A percentile compares a stretch with the other conserved stretches of the same genome.
phyloP scores from a whole-genome alignment of 1,139 yeast species.

The Geotrichum armillariae region DNA sequence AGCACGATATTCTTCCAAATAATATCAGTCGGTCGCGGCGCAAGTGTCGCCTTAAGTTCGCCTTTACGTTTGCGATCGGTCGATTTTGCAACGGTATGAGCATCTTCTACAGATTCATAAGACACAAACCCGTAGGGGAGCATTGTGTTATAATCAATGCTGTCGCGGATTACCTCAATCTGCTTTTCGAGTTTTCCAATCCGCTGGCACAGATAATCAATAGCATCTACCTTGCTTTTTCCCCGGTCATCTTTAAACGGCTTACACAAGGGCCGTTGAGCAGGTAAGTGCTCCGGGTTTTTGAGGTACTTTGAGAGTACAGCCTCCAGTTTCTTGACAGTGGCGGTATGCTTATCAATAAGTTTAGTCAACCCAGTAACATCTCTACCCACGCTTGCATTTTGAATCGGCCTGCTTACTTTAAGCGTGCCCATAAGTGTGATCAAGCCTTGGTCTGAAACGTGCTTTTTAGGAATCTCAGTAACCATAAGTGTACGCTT shows the following conservation, averaged over 20 bases:
- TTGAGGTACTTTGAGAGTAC: slow-evolving; percentile 38
- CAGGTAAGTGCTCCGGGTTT: slow-evolving; percentile 32
- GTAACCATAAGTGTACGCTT: slow-evolving; percentile 40
- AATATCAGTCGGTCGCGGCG: slow-evolving; percentile 42
- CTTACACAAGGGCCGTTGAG: slow-evolving; percentile 28
- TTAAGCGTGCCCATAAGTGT: slow-evolving; percentile 25
- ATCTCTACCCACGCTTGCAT: slow-evolving; percentile 38
- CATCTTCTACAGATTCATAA: slow-evolving; percentile 33
- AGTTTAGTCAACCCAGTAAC: slow-evolving; percentile 35
- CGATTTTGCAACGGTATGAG: slow-evolving; percentile 33
- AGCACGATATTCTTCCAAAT: slow-evolving; percentile 42
- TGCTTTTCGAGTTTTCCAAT: slow-evolving; percentile 31
- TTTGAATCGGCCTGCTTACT: slow-evolving; percentile 28
- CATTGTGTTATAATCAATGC: slow-evolving; percentile 24
- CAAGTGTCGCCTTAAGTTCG: slow-evolving; percentile 26
- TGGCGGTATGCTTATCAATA: slow-evolving; percentile 32
- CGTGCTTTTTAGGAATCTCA: slow-evolving; percentile 36
- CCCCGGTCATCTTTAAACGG: slow-evolving; percentile 28
- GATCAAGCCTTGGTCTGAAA: slow-evolving; percentile 34
- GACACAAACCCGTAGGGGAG: slow-evolving; percentile 43
- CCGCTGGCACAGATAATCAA: slow-evolving; percentile 33
- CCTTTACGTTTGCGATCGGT: slow-evolving; percentile 16
- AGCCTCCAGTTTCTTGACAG: slow-evolving; percentile 36
- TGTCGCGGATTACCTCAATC: slow-evolving; percentile 32
- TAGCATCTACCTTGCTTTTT: slow-evolving; percentile 35